Percentiles rank a stretch among this genome's conserved stretches.
phyloP scores from a whole-genome alignment of 371 early-diverging fungal species.

The Actinomortierella ambigua region DNA sequence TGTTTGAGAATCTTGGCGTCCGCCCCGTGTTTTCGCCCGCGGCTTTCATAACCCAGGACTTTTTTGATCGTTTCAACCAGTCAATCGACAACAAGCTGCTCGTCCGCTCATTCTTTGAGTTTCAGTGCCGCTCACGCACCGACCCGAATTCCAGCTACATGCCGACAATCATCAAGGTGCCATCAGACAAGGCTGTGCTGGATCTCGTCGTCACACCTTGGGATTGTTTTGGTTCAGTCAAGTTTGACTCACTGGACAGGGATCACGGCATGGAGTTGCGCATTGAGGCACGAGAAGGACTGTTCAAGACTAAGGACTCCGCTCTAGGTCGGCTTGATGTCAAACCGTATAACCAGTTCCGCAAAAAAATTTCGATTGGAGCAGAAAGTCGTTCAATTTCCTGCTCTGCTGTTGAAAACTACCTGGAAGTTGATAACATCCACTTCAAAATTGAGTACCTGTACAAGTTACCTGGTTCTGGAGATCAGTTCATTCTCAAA shows the following conservation, averaged over 20 bases:
- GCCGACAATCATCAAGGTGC: conserved; percentile 19
- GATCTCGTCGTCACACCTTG: conserved; percentile 41
- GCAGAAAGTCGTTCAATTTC: background rate
- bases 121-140: conserved; percentile 25
- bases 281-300: conserved; percentile 28
- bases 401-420: background rate
- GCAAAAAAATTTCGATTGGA: conserved; percentile 37
- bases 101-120: conserved; percentile 12
- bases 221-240: conserved; percentile 33
- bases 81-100: too few relatives aligned
- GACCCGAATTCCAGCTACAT: conserved; percentile 23
- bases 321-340: conserved; percentile 41
- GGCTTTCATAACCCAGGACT: too few relatives aligned
- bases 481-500: background rate
- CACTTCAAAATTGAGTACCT: too few relatives aligned
- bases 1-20: conserved; percentile 7
- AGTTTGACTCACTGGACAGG: conserved; percentile 27
- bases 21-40: conserved; percentile 18
- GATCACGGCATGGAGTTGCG: conserved; percentile 25
- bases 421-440: background rate
- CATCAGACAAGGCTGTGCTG: conserved; percentile 21
- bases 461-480: background rate
- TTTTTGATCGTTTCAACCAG: too few relatives aligned
- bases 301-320: conserved; percentile 12
- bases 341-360: conserved; percentile 31